phyloP scores from a whole-genome alignment of 2,329 filamentous ascomycete genomes.

The Gremmenia infestans region DNA sequence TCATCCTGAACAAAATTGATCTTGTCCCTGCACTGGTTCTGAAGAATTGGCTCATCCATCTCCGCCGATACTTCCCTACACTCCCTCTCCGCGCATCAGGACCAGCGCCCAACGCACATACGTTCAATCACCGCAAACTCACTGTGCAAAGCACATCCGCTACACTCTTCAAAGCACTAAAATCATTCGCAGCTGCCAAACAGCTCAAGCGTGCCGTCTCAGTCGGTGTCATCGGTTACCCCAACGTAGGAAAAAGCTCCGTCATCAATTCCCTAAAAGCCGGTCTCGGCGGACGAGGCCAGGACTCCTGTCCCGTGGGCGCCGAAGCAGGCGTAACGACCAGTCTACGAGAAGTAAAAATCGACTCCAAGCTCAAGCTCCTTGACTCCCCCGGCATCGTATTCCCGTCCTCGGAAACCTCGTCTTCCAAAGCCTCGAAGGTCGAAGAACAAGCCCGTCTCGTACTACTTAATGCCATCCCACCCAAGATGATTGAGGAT shows the following conservation, averaged over 20 bases:
- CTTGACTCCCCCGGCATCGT: constrained; percentile 94
- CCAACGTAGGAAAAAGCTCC: constrained; percentile 93
- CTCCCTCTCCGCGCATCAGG: constrained; percentile 81
- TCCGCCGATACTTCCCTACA: constrained; percentile 87
- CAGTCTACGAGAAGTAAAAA: constrained; percentile 81
- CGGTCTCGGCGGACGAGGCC: constrained; percentile 63
- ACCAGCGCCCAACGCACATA: constrained; percentile 78
- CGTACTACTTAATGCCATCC: constrained; percentile 84
- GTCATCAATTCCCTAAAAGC: constrained; percentile 90
- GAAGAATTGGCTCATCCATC: constrained; percentile 76
- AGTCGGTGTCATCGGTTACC: constrained; percentile 91
- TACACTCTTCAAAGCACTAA: constrained; percentile 81
- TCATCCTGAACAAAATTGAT: constrained; percentile 95
- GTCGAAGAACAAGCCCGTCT: constrained; percentile 77
- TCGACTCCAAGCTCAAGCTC: constrained; percentile 89
- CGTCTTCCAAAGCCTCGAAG: constrained; percentile 46
- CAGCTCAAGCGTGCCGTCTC: constrained; percentile 86
- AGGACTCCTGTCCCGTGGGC: constrained; percentile 70
- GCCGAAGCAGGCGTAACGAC: constrained; percentile 93
- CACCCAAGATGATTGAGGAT: constrained; percentile 90
- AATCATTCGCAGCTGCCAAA: constrained; percentile 77
- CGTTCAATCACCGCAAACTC: constrained; percentile 86
- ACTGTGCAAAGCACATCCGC: constrained; percentile 82
- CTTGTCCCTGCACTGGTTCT: constrained; percentile 77
- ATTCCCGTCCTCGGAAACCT: constrained; percentile 65